Base-by-base conservation (phyloP, 139 green algal genomes). In the Volvox reticuliferus region DNA sequence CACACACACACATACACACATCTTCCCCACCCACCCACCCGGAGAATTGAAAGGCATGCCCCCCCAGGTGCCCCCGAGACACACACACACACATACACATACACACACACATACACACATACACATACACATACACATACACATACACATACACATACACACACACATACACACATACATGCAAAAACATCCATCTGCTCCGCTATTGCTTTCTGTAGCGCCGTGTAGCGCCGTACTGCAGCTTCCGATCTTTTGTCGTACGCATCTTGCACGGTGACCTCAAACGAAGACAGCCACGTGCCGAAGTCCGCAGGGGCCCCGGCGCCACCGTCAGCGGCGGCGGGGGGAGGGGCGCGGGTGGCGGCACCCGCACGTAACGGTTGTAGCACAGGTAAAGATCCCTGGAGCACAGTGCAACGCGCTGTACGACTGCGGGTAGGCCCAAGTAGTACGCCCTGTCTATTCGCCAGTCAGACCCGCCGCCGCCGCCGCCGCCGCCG, bases 341-440 rank as follows among this genome's bases (percentile, higher is more conserved):
- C 69, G 16, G 37, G 36, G 13, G 9, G 68, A 73, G 63, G 0
- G 28, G 19, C 50, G 30, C n/a, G 30, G 50, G 14, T 55, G n/a
- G 62, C 69, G 63, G 36, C 50, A 75, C 73, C 30, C 71, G 6
- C 3, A 65, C 30, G 69, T 90, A 90, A 0, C 9, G 30, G 32
- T 77, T 33, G 30, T 90, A 90, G 71, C 86, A 90, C 2, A 83
- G 73, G 44, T 90, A 90, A 50, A 90, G 86, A 28, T 90, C 86
- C 18, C n/a, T 63, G 21, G 35, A 30, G 73, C 86, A 90, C 71
- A 90, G 21, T 32, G 13, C 12, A 20, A 76, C 28, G 12, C 30
- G n/a, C 50, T 76, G 71, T 26, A 76, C 22, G 24, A 50, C 84
- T 1, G 21, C 68, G 0, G 37, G 61, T 20, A 87, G n/a, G 14